Percentiles rank a stretch among this genome's conserved stretches.
phyloP scores from a whole-genome alignment of 139 green algal species.

The Klebsormidium nitens region DNA sequence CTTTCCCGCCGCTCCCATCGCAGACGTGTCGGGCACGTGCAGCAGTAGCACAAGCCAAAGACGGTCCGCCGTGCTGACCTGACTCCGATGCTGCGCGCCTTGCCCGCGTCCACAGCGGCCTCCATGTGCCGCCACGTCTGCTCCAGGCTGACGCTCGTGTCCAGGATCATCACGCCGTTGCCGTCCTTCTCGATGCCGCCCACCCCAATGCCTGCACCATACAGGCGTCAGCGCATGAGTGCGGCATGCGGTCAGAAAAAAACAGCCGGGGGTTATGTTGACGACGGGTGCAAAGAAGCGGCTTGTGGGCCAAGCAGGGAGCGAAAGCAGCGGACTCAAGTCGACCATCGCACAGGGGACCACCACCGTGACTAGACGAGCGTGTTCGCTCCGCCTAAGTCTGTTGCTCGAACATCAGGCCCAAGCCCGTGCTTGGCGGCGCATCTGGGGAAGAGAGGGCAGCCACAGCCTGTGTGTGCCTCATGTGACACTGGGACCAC shows the following conservation, averaged over 20 bases:
- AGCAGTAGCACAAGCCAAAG: not conserved
- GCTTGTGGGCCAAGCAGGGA: no score
- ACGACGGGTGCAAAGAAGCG: no score
- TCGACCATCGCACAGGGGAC: no score
- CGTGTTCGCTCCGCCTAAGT: no score
- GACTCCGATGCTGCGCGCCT: constrained; percentile 44
- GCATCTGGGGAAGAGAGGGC: no score
- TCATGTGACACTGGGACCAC: no score
- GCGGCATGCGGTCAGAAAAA: not conserved
- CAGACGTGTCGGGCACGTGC: not conserved
- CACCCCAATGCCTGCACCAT: constrained; percentile 19
- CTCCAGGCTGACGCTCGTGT: constrained; percentile 45
- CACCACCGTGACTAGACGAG: no score
- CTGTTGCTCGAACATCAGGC: no score
- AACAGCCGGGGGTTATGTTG: no score
- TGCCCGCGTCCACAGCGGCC: constrained; percentile 30
- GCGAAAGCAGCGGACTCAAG: no score
- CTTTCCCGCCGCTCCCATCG: not conserved
- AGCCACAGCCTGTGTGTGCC: no score
- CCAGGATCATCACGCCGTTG: constrained; percentile 38
- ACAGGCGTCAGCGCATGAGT: not conserved
- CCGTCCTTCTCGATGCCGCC: constrained; percentile 16
- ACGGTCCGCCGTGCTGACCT: constrained; percentile 19
- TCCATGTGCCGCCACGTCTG: constrained; percentile 48
- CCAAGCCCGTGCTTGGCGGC: no score